These are phyloP conservation scores for Gloeophyllum trabeum DNA, from an alignment of 768 basidiomycete genomes.

Conservation along the genomic window DNA sequence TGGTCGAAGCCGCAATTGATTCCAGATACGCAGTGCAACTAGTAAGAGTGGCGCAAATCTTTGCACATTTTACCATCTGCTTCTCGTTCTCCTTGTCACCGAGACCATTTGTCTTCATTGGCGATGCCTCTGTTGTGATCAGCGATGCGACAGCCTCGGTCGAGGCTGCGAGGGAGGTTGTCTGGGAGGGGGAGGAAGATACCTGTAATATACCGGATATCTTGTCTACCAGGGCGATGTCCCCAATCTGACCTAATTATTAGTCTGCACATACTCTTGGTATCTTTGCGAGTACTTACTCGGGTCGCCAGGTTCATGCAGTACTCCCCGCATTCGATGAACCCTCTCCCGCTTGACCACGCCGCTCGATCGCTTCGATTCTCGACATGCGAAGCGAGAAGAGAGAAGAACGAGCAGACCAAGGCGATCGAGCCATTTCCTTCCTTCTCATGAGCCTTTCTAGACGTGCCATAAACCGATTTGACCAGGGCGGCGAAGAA, in stretches of 20 bases:
- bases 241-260: neutral
- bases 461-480: neutral
- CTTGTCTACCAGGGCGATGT: constrained; percentile 22
- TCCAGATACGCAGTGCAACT: constrained; percentile 30
- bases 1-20: too few relatives aligned
- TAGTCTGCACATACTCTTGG: neutral
- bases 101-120: too few relatives aligned
- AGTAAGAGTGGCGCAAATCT: constrained; percentile 29
- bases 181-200: constrained; percentile 10
- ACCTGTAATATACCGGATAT: constrained; percentile 30
- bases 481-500: neutral
- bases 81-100: constrained; percentile 4
- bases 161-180: constrained; percentile 5
- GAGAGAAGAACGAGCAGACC: too few relatives aligned
- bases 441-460: neutral
- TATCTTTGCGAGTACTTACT: too few relatives aligned
- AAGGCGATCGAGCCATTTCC: constrained; percentile 6
- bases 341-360: constrained; percentile 41
- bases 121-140: too few relatives aligned
- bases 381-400: constrained; percentile 27
- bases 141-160: neutral
- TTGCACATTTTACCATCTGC: constrained; percentile 24
- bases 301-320: constrained; percentile 60
- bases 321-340: constrained; percentile 56
- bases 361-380: constrained; percentile 18